Base-by-base conservation (phyloP, 1,139 yeast species). In the Yamadazyma friedrichii region DNA sequence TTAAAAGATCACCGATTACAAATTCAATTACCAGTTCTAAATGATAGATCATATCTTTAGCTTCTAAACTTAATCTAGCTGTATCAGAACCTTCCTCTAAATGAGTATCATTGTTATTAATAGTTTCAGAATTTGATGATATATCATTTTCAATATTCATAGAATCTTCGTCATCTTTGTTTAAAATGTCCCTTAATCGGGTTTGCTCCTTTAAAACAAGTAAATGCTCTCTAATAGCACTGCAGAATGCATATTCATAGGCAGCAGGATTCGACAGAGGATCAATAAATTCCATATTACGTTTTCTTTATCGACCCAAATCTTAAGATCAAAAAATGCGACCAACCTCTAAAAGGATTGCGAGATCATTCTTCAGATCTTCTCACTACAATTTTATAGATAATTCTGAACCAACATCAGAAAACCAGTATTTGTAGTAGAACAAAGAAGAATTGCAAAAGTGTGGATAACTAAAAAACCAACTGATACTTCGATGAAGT, bases 21-120 rank as follows among this genome's bases (percentile, higher is more conserved):
- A 42, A 48, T 11, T 43, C 47, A 12, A 41, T 40, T n/a, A 50
- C 51, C 32, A 44, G 43, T n/a, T 52, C 51, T 15, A 52, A 39
- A 15, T 45, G 26, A 34, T 42, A 41, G 6, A 45, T 33, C 32
- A 44, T 17, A 27, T 47, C 53, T 35, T 33, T 38, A 3, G 43
- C 16, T 27, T 45, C 43, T 9, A 47, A 15, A 16, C 25, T 26
- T 15, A 25, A 11, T 25, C 25, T 33, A 15, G 37, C 25, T 17
- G 27, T 35, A 26, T 25, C 36, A 8, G 17, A 13, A 20, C 6
- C 9, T 5, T 6, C 24, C 24, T 20, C 24, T 8, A 20, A 5
- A 5, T 20, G 8, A 20, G 5, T 20, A 20, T 20, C 24, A 6
- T 20, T 5, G 8, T 20, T 5, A 20, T 20, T 20, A 20, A 20